A percentile compares a stretch with the other conserved stretches of the same genome.
These are phyloP conservation scores for Rhodotorula babjevae DNA, from an alignment of 768 basidiomycete species.

Conservation along the genomic window DNA sequence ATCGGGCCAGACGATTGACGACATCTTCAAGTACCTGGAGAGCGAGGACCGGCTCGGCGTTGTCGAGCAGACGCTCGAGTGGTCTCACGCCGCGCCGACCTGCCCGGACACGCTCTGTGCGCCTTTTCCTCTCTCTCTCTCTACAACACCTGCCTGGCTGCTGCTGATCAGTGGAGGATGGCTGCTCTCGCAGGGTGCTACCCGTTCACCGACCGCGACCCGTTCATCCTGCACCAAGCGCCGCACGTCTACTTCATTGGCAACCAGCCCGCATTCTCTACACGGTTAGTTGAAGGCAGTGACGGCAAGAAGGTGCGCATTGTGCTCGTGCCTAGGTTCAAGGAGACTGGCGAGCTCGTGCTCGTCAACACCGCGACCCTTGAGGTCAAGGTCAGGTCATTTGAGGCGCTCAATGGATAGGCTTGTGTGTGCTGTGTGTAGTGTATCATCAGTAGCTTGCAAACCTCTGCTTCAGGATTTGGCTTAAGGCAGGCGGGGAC, in stretches of 20 bases:
- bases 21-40: constrained; percentile 85
- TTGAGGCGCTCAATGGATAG: constrained; percentile 4
- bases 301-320: constrained; percentile 53
- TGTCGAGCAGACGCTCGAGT: constrained; percentile 72
- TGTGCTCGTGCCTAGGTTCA: constrained; percentile 74
- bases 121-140: constrained; percentile 24
- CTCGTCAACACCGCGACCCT: constrained; percentile 74
- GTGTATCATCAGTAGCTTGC: too few relatives aligned
- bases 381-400: constrained; percentile 54
- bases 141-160: not conserved
- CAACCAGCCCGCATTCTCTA: constrained; percentile 77
- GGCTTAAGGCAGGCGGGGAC: too few relatives aligned
- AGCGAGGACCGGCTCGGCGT: constrained; percentile 64
- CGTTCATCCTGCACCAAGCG: constrained; percentile 77
- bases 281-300: constrained; percentile 58
- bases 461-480: too few relatives aligned
- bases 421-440: too few relatives aligned
- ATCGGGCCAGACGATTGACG: constrained; percentile 88
- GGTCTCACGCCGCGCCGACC: constrained; percentile 97
- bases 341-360: constrained; percentile 69
- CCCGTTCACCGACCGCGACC: constrained; percentile 79
- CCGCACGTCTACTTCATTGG: constrained; percentile 92
- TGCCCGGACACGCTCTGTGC: constrained; percentile 88
- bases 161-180: too few relatives aligned
- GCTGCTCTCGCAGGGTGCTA: constrained; percentile 85